A percentile compares a stretch with the other conserved stretches of the same genome.
phyloP scores from a whole-genome alignment of 306 rosid genomes.

The Argentina anserina region DNA sequence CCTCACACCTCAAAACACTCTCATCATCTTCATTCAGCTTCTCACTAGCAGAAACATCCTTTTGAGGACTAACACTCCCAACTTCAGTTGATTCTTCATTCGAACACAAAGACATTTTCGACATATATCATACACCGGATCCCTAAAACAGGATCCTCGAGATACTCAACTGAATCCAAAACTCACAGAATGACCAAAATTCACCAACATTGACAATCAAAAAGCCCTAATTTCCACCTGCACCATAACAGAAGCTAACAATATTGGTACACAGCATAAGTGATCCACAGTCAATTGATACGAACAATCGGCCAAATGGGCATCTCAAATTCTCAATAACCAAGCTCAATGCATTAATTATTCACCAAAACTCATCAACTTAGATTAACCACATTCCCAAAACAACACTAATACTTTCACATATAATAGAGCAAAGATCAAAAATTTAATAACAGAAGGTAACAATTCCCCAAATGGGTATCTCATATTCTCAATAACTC shows the following conservation, averaged over 20 bases:
- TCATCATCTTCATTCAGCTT: conserved; percentile 26
- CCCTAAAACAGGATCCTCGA: conserved; percentile 1
- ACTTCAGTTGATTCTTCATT: conserved; percentile 32
- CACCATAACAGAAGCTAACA: conserved; percentile 17
- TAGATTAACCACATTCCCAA: not conserved
- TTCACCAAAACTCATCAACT: not conserved
- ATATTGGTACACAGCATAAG: not conserved
- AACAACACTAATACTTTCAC: not conserved
- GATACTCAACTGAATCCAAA: conserved; percentile 13
- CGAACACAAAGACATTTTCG: conserved; percentile 41
- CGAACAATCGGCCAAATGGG: not conserved
- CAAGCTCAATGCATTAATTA: not conserved
- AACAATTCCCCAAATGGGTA: not conserved
- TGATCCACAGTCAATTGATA: not conserved
- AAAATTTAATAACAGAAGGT: not conserved
- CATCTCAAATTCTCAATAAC: not conserved
- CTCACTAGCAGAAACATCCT: conserved; percentile 11
- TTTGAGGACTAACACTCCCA: conserved; percentile 26
- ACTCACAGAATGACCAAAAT: not conserved
- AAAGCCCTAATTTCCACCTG: conserved; percentile 24
- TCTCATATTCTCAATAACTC: not conserved
- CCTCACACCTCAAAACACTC: conserved; percentile 35
- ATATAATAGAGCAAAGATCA: not conserved
- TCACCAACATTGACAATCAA: conserved; percentile 19
- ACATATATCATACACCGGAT: conserved; percentile 6